Evolutionary conservation across 768 basidiomycete species (phyloP).

Genomic region (Leccinum arenicola): DNA sequence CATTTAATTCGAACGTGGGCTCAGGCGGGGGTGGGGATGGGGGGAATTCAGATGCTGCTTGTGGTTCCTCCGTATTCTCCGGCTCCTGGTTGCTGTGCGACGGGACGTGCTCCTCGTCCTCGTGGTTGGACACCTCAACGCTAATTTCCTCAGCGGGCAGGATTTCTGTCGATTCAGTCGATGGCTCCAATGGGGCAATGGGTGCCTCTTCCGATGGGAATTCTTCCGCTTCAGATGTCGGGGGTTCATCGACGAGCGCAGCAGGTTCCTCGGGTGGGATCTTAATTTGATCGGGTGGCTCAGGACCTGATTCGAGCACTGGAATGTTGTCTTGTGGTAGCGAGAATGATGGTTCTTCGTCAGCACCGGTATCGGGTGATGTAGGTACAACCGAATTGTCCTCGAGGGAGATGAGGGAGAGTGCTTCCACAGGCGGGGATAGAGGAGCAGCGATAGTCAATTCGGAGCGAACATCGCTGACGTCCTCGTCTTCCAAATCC

Average conservation of each 20-base stretch:
- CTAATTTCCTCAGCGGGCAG: slow-evolving; percentile 4
- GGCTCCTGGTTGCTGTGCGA: slow-evolving; percentile 2
- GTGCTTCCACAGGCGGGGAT: slow-evolving; percentile 29
- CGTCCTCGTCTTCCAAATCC: slow-evolving; percentile 25
- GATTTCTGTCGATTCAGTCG: slow-evolving; percentile 4
- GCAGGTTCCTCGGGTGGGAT: slow-evolving; percentile 1
- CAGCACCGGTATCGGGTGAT: neutral
- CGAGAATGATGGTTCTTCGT: slow-evolving; percentile 4
- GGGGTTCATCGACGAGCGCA: neutral
- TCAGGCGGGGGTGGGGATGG: slow-evolving; percentile 1
- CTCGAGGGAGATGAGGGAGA: slow-evolving; percentile 26
- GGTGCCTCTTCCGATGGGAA: slow-evolving; percentile 6
- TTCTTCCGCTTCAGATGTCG: slow-evolving; percentile 6
- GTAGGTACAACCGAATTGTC: slow-evolving; percentile 7
- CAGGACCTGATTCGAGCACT: slow-evolving; percentile 7
- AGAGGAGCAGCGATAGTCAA: slow-evolving; percentile 12
- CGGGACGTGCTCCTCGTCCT: slow-evolving; percentile 6
- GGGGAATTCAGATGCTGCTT: slow-evolving; percentile 7
- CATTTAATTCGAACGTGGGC: slow-evolving; percentile 25
- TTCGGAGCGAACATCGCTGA: slow-evolving; percentile 23
- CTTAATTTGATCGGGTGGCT: slow-evolving; percentile 6
- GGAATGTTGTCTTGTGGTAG: slow-evolving; percentile 2
- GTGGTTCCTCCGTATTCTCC: neutral
- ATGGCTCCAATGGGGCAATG: neutral
- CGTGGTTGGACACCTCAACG: neutral